phyloP scores from a whole-genome alignment of 2,329 filamentous ascomycete genomes.

The Dendrostoma leiphaemia region DNA sequence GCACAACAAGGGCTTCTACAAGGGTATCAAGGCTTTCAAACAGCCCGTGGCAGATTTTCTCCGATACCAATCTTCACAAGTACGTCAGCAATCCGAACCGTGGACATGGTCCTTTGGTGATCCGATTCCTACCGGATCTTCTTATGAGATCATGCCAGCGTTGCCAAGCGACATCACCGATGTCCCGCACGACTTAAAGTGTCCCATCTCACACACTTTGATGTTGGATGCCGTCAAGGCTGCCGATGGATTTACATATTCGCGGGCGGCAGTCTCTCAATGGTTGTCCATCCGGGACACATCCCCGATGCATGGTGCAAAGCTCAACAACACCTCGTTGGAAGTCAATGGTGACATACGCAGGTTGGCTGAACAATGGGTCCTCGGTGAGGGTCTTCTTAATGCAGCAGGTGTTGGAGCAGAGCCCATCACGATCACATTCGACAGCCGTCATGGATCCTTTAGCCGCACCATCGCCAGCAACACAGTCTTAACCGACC shows the following conservation, averaged over 20 bases:
- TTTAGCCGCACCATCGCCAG: not conserved
- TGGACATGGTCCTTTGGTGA: slow-evolving; percentile 7
- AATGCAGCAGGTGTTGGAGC: no score
- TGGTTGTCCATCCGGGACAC: not conserved
- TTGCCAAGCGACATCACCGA: not conserved
- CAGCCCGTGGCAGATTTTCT: no score
- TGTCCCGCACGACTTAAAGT: slow-evolving; percentile 1
- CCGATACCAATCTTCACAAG: not conserved
- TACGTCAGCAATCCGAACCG: not conserved
- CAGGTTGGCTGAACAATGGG: not conserved
- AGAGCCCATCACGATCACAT: not conserved
- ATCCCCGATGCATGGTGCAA: not conserved
- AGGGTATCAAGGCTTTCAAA: no score
- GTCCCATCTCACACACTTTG: slow-evolving; percentile 2
- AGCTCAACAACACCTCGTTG: not conserved
- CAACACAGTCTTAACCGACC: not conserved
- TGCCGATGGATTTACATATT: not conserved
- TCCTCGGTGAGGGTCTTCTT: not conserved
- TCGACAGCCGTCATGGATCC: slow-evolving; percentile 1
- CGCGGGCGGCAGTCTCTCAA: not conserved
- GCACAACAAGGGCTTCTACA: no score
- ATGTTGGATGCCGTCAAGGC: slow-evolving; percentile 8
- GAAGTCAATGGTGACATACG: not conserved
- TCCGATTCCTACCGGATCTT: not conserved
- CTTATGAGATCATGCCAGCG: not conserved